phyloP scores from a whole-genome alignment of 2,329 filamentous ascomycete species.

The Dactylella cylindrospora region DNA sequence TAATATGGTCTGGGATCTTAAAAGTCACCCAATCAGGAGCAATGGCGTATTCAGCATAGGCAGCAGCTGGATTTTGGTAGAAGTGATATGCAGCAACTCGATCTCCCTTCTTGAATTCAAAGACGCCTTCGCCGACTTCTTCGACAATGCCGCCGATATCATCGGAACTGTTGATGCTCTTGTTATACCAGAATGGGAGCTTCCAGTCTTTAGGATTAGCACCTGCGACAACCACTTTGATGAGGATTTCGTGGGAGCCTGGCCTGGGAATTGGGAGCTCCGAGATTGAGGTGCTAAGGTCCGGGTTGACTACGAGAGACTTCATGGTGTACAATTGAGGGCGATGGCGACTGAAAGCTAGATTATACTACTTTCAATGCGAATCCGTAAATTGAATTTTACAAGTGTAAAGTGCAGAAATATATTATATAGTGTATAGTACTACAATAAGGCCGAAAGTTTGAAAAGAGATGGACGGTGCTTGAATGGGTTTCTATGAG shows the following conservation, averaged over 20 bases:
- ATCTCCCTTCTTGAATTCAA: slow-evolving; percentile 53
- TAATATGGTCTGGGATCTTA: slow-evolving; percentile 56
- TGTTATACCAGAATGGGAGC: slow-evolving; percentile 8
- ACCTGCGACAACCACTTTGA: slow-evolving; percentile 50
- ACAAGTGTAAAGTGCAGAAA: too few species aligned
- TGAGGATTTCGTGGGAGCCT: slow-evolving; percentile 50
- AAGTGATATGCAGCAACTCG: slow-evolving; percentile 56
- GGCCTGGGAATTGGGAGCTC: slow-evolving; percentile 49
- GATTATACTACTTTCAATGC: too few species aligned
- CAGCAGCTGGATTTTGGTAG: slow-evolving; percentile 49
- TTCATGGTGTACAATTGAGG: slow-evolving; percentile 48
- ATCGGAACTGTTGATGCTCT: slow-evolving; percentile 50
- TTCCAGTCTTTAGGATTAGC: slow-evolving; percentile 50
- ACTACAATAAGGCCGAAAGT: too few species aligned
- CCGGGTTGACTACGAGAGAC: slow-evolving; percentile 49
- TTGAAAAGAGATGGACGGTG: too few species aligned
- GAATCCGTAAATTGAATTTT: too few species aligned
- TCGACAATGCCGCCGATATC: slow-evolving; percentile 49
- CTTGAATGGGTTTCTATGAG: too few species aligned
- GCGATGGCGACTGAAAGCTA: not conserved
- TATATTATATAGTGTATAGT: too few species aligned
- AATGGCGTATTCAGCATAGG: slow-evolving; percentile 52
- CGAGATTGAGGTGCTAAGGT: slow-evolving; percentile 35
- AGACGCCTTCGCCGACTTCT: slow-evolving; percentile 18
- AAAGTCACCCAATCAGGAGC: slow-evolving; percentile 62